phyloP scores from a whole-genome alignment of 345 rosid species.

The Cardamine resedifolia region DNA sequence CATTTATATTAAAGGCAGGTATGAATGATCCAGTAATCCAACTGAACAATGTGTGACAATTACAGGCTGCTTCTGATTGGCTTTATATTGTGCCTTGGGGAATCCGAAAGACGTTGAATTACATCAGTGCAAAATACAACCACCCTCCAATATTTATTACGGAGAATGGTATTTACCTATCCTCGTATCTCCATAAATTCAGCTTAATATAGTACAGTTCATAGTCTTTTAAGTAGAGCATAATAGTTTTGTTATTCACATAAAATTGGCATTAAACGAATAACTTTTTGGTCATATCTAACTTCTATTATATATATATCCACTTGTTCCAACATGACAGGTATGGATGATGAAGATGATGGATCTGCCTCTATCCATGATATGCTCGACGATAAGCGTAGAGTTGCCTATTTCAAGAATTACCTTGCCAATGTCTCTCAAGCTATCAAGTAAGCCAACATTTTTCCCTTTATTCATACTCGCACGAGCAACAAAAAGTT shows the following conservation, averaged over 20 bases:
- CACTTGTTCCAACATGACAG: constrained; percentile 42
- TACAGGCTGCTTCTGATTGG: constrained; percentile 95
- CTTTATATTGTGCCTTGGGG: constrained; percentile 94
- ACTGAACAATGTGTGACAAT: constrained; percentile 28
- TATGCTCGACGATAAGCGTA: constrained; percentile 79
- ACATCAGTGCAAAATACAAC: constrained; percentile 60
- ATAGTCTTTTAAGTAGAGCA: too few relatives aligned
- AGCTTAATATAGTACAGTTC: too few relatives aligned
- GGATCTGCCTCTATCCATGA: constrained; percentile 60
- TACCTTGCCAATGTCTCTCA: constrained; percentile 70
- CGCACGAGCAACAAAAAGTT: not conserved
- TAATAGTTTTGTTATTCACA: not conserved
- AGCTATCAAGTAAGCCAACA: constrained; percentile 60
- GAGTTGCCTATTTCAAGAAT: constrained; percentile 64
- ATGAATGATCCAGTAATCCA: constrained; percentile 8
- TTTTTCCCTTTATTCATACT: not conserved
- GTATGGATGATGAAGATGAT: constrained; percentile 90
- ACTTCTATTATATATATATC: not conserved
- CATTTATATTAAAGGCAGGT: not conserved
- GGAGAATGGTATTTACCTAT: constrained; percentile 63
- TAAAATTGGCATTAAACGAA: not conserved
- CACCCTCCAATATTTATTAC: constrained; percentile 66
- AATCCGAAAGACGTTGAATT: constrained; percentile 66
- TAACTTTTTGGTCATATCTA: not conserved
- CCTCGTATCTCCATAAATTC: not conserved